A percentile compares a stretch with the other conserved stretches of the same genome.
These are phyloP conservation scores for Lyophyllum shimeji DNA, from an alignment of 768 basidiomycete genomes.

Conservation along the genomic window DNA sequence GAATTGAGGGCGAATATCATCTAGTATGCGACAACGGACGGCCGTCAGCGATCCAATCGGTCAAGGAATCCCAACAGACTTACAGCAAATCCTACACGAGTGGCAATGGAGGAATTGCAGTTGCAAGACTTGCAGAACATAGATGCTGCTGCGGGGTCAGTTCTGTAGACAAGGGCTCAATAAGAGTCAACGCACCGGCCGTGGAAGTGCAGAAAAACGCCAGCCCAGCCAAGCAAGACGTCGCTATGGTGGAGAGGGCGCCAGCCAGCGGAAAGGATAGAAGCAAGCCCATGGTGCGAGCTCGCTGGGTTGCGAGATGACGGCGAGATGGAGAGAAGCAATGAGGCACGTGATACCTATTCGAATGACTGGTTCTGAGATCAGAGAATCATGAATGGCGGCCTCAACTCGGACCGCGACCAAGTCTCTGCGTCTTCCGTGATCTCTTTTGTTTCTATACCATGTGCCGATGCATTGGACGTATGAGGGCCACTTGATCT, in stretches of 20 bases:
- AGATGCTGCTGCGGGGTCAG: conserved; percentile 55
- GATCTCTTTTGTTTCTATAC: too few species aligned
- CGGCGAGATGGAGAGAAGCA: neutral
- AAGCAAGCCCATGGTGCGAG: conserved; percentile 61
- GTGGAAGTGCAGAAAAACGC: conserved; percentile 88
- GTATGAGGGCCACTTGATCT: neutral
- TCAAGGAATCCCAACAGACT: conserved; percentile 22
- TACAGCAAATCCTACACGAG: conserved; percentile 93
- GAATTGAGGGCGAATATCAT: conserved; percentile 96
- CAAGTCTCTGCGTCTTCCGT: too few species aligned
- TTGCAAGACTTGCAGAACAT: conserved; percentile 99
- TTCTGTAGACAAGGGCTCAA: neutral
- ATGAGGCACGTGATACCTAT: conserved; percentile 5
- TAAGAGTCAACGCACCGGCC: conserved; percentile 55
- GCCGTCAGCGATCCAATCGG: neutral
- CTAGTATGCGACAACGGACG: conserved; percentile 41
- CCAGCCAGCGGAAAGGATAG: conserved; percentile 74
- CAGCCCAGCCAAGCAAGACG: conserved; percentile 80
- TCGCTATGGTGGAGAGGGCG: conserved; percentile 65
- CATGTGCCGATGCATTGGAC: too few species aligned
- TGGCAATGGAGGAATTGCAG: conserved; percentile 98
- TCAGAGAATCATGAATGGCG: too few species aligned
- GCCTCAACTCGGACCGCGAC: too few species aligned
- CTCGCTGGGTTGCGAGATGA: neutral
- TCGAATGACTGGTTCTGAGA: neutral